Evolutionary conservation across 352 stramenopile species (phyloP), one percentile per base, ranked within the genome.

Genomic region (Phytophthora fragariae): DNA sequence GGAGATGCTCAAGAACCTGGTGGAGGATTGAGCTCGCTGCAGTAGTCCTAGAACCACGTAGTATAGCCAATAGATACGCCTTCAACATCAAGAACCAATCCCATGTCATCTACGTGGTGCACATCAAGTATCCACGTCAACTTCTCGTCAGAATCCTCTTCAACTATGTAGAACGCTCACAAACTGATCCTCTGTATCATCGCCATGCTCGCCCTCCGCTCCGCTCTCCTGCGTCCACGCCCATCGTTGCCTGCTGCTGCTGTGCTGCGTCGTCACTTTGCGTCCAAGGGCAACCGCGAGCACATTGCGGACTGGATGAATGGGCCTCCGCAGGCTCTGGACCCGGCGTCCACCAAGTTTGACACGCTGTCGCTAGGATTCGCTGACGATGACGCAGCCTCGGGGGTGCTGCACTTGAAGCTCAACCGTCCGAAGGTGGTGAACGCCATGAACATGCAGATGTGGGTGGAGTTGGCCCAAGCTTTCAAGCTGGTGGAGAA

Each of bases 361-460:
- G 83, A 93, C 67, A 93, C 88, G 46, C 47, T 94, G 59, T 77
- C 80, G 52, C 21, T 82, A 24, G 52, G 27, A 0, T 75, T 82
- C 24, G 60, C 65, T 5, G 70, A 88, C 37, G 68, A 73, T 17
- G 39, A 83, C 39, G 60, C 79, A 10, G 74, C 77, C 12, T 76
- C 83, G 47, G 77, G 88, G 50, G 86, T 98, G 27, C 67, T 94
- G 19, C 83, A 94, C 73, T 66, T 98, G 54, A 86, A 91, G 62
- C 80, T 98, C 29, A 82, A 95, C 49, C 90, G 92, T 10, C 92
- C 92, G 5, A 92, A 90, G 68, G 83, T 90, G 54, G 71, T 95
- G 52, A 97, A 97, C 53, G 88, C 91, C 33, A 93, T 97, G 80
- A 93, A 95, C 75, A 94, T 97, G 86, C 86, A 91, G 65, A 94